Evolutionary conservation across 2,329 filamentous ascomycete species (phyloP), one percentile per base, ranked within the genome.

Genomic region (Penicillium digitatum): DNA sequence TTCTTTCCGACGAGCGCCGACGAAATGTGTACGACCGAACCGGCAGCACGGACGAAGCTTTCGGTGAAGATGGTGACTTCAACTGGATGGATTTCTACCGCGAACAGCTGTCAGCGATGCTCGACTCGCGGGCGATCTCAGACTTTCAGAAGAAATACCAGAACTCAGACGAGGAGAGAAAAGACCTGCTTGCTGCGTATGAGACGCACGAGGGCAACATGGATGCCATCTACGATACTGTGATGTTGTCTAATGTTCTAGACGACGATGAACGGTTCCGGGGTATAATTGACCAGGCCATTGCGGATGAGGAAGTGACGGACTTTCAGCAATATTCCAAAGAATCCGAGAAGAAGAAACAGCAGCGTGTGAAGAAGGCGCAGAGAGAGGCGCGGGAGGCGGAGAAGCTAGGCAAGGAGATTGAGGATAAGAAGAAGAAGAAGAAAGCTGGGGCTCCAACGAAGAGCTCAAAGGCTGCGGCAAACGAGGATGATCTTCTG

Each of bases 61-160:
- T 95, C 22, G 82, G 81, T 31, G 75, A 80, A 48, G 87, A 90
- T 69, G 82, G 83, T 4, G 88, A 87, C 51, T 99, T 97, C 76
- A 84, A 90, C 78, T 99, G 94, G 94, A 80, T 83, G 51, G 87
- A 89, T 45, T 99, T 91, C 78, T 99, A 95, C 79, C 84, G 86
- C 52, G 85, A 87, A 61, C 91, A 96, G 66, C 96, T 87, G 72
- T 83, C 83, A 47, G 87, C 92, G 54, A 81, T 90, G 26, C 80
- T 99, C 48, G 91, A 85, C 18, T 77, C 81, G 3, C 85, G 89
- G 57, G 83, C 84, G 4, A 93, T 99, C 62, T 81, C 87, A 52
- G 82, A 85, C 52, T 89, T 97, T 66, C 83, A 88, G 56, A 77
- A 80, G 29, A 80, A 87, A 61, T 99, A 97, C 79, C 91, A 93